Evolutionary conservation across 768 basidiomycete genomes (phyloP), one percentile per base, ranked within the genome.

Genomic region (Phaffia tasmanica): DNA sequence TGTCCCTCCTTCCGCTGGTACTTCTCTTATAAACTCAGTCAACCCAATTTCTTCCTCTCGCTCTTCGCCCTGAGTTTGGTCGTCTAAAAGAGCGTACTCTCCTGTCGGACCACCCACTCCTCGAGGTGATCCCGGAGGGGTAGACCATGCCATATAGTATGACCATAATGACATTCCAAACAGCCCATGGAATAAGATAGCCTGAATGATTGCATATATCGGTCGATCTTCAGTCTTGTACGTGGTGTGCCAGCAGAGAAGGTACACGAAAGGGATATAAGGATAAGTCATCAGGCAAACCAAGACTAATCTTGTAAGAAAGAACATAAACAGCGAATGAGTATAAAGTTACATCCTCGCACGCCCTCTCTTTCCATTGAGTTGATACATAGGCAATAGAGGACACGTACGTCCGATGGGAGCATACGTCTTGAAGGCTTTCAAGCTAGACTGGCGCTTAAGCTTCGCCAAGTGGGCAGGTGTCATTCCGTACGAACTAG

Each of bases 191-290:
- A 30, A 67, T 1, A 27, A 21, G 25, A 50, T 23, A 32, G 58
- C 15, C 49, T 67, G 66, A 47, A 50, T 62, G 30, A 27, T 8
- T 16, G 61, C 66, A 4, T 49, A 62, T 29, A 29, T n/a, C 23
- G 61, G 54, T n/a, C n/a, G 21, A 6, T 49, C 27, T 2, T 62
- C 55, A 18, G 30, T 55, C 18, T 15, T 23, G 55, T 62, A 67
- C 21, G 61, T 57, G 16, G 66, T 60, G 9, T 46, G 29, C 55
- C 57, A 62, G 48, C 46, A 23, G 16, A 67, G 61, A 23, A 67
- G 61, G 32, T 49, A 57, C 15, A 57, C 48, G 61, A 67, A 67
- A 30, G 66, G 66, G 7, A 67, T 51, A 62, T 67, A 67, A 15
- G 66, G 66, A 35, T 63, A 63, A 23, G 50, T 30, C 5, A 67